Percentiles rank a stretch among this genome's conserved stretches.
Evolutionary conservation across 176 grass and related monocot species (phyloP).

Genomic region (Avena eriantha): DNA sequence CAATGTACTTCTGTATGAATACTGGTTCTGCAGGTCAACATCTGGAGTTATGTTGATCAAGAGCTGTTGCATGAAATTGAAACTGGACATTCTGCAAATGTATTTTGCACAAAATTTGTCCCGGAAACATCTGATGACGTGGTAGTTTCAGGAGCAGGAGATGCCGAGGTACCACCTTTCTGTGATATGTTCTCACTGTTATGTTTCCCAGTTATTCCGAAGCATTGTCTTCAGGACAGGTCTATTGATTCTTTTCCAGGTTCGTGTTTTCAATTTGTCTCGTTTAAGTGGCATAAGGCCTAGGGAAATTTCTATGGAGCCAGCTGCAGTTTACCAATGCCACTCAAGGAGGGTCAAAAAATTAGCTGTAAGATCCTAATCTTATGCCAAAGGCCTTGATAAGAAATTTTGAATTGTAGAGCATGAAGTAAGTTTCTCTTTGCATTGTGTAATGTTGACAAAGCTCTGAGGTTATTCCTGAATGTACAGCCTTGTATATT

Average conservation of each 20-base stretch:
- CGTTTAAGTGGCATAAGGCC: slow-evolving; percentile 60
- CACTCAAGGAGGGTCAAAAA: slow-evolving; percentile 96
- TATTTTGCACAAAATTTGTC: slow-evolving; percentile 96
- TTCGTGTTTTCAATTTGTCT: slow-evolving; percentile 94
- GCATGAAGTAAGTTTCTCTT: slow-evolving; percentile 5
- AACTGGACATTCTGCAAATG: slow-evolving; percentile 85
- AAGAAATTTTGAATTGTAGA: slow-evolving; percentile 36
- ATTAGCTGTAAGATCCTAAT: slow-evolving; percentile 78
- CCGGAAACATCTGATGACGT: slow-evolving; percentile 91
- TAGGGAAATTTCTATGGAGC: slow-evolving; percentile 73
- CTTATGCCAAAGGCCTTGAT: slow-evolving; percentile 18
- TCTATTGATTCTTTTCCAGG: slow-evolving; percentile 68
- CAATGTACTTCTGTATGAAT: slow-evolving; percentile 12
- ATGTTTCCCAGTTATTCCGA: background rate
- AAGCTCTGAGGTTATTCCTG: slow-evolving; percentile 6
- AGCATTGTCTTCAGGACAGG: background rate
- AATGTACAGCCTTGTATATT: slow-evolving; percentile 1
- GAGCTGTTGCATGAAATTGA: slow-evolving; percentile 83
- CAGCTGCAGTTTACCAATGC: slow-evolving; percentile 80
- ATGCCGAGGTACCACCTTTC: slow-evolving; percentile 67
- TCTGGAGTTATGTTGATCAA: slow-evolving; percentile 81
- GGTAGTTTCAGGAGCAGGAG: slow-evolving; percentile 89
- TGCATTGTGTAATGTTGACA: slow-evolving; percentile 33
- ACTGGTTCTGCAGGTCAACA: slow-evolving; percentile 74
- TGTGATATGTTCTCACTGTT: background rate